Base-by-base conservation (phyloP, 1,139 yeast genomes). In the Lodderomyces jiufengensis region DNA sequence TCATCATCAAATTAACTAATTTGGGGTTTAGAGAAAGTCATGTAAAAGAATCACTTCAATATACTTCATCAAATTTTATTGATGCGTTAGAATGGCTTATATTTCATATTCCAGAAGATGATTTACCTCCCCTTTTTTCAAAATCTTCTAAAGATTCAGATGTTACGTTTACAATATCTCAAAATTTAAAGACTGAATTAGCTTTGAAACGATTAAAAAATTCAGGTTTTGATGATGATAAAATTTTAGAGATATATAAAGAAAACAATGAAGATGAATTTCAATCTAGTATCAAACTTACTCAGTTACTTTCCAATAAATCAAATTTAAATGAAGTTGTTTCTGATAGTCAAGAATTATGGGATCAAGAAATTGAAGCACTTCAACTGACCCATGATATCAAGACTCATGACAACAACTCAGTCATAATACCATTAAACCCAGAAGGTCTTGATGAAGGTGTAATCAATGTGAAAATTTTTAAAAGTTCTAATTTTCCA, bases 51-150 rank as follows among this genome's bases (percentile, higher is more conserved):
- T 79, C 97, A 0, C 61, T 85, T 37, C 61, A 66, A 25, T 84
- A 84, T 49, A 74, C 87, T 3, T 47, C 58, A 2, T 52, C 71
- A 0, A 18, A 5, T 18, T 80, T 81, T 29, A 61, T 63, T 0
- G 76, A 72, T 37, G 74, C 84, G 2, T 60, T 86, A 25, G 94
- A 92, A 36, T 92, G 95, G 86, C 70, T 90, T 15, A 60, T 90
- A 10, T 81, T 90, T 48, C 94, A 90, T 51, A 73, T 90, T 3
- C 97, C 97, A 0, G 97, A 90, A 50, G 97, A 88, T 52, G 98
- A 92, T 52, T 62, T 92, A 30, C 98, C 98, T 0, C 51, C 57
- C 13, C 55, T 73, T 34, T 73, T 73, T 53, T 54, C 71, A 23
- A 70, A 73, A 44, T 54, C 69, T 11, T 70, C 69, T 21, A 59